A percentile compares a stretch with the other conserved stretches of the same genome.
Conservation (phyloP, 139 green algal genomes). For the Pycnococcus provasolii region DNA sequence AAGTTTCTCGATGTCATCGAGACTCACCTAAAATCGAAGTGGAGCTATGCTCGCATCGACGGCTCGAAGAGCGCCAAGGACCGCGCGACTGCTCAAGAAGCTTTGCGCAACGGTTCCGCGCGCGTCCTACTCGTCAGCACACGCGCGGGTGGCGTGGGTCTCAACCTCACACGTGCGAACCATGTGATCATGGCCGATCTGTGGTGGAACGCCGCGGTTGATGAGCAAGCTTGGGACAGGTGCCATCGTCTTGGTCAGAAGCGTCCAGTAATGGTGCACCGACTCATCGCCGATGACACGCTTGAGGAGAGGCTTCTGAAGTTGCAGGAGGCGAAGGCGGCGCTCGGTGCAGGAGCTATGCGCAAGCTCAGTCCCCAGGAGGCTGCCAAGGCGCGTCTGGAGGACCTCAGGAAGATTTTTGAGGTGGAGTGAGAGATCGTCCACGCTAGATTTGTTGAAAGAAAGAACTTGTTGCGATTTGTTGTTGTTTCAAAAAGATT, state of each 20-base stretch:
- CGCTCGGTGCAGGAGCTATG: neutral
- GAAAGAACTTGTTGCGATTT: too few species aligned
- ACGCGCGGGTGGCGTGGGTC: slow-evolving; percentile 35
- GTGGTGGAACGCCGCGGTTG: slow-evolving; percentile 44
- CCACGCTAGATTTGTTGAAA: too few species aligned
- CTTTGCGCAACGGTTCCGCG: neutral
- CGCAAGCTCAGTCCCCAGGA: neutral
- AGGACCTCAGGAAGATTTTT: slow-evolving; percentile 28
- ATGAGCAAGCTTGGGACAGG: slow-evolving; percentile 53
- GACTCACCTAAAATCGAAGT: slow-evolving; percentile 36
- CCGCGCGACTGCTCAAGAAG: neutral
- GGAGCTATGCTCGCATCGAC: neutral
- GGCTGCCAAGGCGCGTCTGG: neutral
- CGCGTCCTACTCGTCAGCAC: neutral
- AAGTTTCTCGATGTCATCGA: slow-evolving; percentile 55
- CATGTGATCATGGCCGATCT: slow-evolving; percentile 31
- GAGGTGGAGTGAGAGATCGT: too few species aligned
- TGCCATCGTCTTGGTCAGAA: slow-evolving; percentile 54
- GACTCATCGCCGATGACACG: neutral
- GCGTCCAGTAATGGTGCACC: slow-evolving; percentile 24
- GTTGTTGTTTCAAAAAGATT: too few species aligned
- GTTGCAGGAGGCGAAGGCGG: neutral
- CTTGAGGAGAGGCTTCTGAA: neutral
- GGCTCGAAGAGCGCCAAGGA: neutral
- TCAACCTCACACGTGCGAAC: slow-evolving; percentile 40